Evolutionary conservation across 345 rosid species (phyloP), one percentile per base, ranked within the genome.

Genomic region (Eutrema yunnanense): DNA sequence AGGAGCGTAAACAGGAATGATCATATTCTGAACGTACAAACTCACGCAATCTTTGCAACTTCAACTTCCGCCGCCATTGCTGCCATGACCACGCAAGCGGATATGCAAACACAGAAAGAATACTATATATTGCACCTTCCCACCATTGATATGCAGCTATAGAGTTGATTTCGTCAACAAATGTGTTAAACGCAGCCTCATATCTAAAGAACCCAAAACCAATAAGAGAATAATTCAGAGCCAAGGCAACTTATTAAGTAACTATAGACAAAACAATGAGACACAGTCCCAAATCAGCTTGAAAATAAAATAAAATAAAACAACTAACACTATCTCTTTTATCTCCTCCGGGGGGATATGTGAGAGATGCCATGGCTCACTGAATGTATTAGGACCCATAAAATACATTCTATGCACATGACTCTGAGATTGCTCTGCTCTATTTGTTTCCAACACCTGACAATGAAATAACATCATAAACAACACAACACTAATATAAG

Each of bases 11-110:
- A 84, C 98, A 96, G 53, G 98, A 88, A 84, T 96, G 99, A 58
- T 96, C 98, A 82, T 96, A 96, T 78, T 88, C 99, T 9, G 99
- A 96, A 62, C 99, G 90, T 68, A 96, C 98, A 85, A 87, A 96
- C 81, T 96, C 98, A 48, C 99, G 96, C 49, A 96, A 75, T 49
- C 80, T 87, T 77, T 96, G 99, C 81, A 96, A 78, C 71, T 87
- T 90, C 74, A 90, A 71, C 78, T 88, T 86, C 50, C 87, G 86
- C 56, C 98, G 87, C 96, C 96, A 90, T 69, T 96, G 99, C 82
- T 88, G 97, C 99, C 99, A 96, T 65, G 99, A 96, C 95, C 96
- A 92, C 38, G 97, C 96, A 74, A 92, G 83, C 12, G 98, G 99
- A 84, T 87, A 90, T 10, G 83, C 87, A 77, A 88, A 82, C 74